Conservation (phyloP, 768 basidiomycete genomes). For the Tulasnella sp. region DNA sequence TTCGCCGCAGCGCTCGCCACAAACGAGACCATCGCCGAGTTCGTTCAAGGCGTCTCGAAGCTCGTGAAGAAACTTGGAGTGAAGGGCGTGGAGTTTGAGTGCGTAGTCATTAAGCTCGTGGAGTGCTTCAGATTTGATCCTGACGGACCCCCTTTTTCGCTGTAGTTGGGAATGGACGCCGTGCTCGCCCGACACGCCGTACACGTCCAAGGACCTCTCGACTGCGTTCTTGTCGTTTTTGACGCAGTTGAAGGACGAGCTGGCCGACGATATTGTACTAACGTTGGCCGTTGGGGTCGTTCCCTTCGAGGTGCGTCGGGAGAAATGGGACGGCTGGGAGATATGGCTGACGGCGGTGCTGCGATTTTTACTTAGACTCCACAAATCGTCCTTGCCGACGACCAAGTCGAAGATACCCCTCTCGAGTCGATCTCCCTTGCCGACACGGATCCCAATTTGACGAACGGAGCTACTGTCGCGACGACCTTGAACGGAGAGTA, state of each 20-base stretch:
- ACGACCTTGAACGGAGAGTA: constrained; percentile 8
- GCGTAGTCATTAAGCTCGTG: too few relatives aligned
- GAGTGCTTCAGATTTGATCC: too few relatives aligned
- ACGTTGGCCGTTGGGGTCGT: constrained; percentile 4
- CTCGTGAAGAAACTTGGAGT: constrained; percentile 4
- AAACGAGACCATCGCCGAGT: not conserved
- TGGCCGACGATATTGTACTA: not conserved
- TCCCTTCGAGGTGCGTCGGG: not conserved
- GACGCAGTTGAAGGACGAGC: not conserved
- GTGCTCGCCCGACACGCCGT: constrained; percentile 3
- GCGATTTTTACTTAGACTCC: not conserved
- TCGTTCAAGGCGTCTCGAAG: constrained; percentile 1
- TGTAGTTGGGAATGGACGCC: constrained; percentile 8
- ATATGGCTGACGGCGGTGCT: not conserved
- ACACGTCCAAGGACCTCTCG: not conserved
- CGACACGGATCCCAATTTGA: not conserved
- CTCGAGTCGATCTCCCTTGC: not conserved
- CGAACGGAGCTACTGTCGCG: not conserved
- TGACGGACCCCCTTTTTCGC: not conserved
- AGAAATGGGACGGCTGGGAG: not conserved
- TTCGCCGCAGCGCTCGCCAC: not conserved
- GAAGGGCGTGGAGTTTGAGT: constrained; percentile 7
- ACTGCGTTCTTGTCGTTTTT: constrained; percentile 6
- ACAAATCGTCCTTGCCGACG: not conserved
- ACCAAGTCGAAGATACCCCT: not conserved